Percentiles rank a stretch among this genome's conserved stretches.
Conservation (phyloP, 176 grass and related monocot genomes). For the Cymbopogon citratus region DNA sequence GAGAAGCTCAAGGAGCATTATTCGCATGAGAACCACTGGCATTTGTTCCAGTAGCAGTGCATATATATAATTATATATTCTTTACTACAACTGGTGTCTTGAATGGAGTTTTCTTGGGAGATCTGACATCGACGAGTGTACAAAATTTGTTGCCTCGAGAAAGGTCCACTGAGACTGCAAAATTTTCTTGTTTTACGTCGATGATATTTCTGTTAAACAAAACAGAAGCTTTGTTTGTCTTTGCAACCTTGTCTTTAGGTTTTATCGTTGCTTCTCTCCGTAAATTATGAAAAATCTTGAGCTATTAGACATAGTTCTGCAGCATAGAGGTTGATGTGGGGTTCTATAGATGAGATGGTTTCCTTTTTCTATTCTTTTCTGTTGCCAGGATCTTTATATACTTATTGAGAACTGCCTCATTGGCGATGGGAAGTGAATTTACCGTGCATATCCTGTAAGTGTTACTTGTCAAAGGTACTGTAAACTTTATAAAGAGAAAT, state of each 20-base stretch:
- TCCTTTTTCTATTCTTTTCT: not conserved
- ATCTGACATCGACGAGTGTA: conserved; percentile 35
- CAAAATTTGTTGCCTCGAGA: conserved; percentile 36
- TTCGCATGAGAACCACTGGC: conserved; percentile 71
- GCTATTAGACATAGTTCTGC: conserved; percentile 16
- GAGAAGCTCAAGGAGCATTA: conserved; percentile 80
- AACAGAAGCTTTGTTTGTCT: conserved; percentile 18
- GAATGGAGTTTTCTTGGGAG: conserved; percentile 24
- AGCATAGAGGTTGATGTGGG: not conserved
- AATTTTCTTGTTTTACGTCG: conserved; percentile 4
- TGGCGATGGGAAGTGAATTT: not conserved
- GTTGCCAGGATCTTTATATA: not conserved
- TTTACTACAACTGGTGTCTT: not conserved
- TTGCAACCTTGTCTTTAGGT: not conserved
- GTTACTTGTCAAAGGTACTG: not conserved
- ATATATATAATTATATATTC: conserved; percentile 2
- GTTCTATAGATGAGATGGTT: not conserved
- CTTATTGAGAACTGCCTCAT: conserved; percentile 6
- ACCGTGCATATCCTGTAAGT: conserved; percentile 4
- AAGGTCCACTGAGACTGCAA: conserved; percentile 11
- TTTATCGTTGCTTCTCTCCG: not conserved
- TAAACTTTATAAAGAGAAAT: not conserved
- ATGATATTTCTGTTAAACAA: conserved; percentile 36
- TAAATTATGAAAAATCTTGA: not conserved
- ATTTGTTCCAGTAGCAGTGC: conserved; percentile 62